Evolutionary conservation across 352 stramenopile genomes (phyloP), one percentile per base, ranked within the genome.

Genomic region (Phytophthora citrophthora): DNA sequence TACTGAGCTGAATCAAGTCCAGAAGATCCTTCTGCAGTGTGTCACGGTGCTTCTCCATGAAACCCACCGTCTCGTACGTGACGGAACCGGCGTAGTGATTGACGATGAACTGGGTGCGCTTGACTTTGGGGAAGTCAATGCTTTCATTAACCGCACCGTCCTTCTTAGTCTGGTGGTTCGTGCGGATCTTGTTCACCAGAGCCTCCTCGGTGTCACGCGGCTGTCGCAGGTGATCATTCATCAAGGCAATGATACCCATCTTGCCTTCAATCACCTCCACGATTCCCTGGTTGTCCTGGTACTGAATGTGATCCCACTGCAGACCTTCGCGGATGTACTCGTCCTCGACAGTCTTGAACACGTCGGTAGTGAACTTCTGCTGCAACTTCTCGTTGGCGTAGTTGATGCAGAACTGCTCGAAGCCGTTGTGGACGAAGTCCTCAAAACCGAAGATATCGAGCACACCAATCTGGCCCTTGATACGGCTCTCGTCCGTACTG

Each of bases 381-480:
- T 96, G 88, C 52, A 96, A 61, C 83, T 96, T 83, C 70, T 96
- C 92, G 74, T 97, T 97, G 26, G 90, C 90, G 57, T 97, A 97
- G 74, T 97, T 97, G 73, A 97, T 97, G 51, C 91, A 95, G 58
- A 97, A 97, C 68, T 97, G 91, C 61, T 97, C 91, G 60, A 97
- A 97, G 45, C 90, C 89, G 64, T 97, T 97, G 58, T 95, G 88
- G 13, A 75, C 89, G 61, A 99, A 99, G 65, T 97, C 97, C 76
- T 99, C 97, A 65, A 99, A 99, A 34, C 97, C 97, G 71, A 99
- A 99, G 71, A 99, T 99, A 93, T 99, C 97, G 49, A 99, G 76
- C 32, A 99, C 96, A 54, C 97, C 97, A 41, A 98, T 98, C 36
- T 94, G 82, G 24, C 86, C 88, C 45, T 84, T 81, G 48, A 91